Evolutionary conservation across 768 basidiomycete species (phyloP).

Genomic region (Candolleomyces eurysporus): DNA sequence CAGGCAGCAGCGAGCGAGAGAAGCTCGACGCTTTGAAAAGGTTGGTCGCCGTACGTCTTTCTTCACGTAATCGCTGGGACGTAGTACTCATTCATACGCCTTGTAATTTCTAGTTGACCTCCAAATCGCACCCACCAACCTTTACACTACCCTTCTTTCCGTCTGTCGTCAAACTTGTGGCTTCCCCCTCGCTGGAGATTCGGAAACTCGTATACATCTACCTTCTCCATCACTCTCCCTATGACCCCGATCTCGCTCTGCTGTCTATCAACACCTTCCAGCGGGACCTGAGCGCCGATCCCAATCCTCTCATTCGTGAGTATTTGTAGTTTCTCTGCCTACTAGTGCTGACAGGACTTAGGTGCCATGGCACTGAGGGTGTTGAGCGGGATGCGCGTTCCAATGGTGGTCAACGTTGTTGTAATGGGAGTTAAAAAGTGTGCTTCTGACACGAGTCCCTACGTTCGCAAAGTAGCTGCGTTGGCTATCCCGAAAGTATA

Average conservation of each 20-base stretch:
- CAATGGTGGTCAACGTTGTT: slow-evolving; percentile 83
- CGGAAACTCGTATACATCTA: slow-evolving; percentile 98
- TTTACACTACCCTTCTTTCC: slow-evolving; percentile 77
- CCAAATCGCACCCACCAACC: slow-evolving; percentile 88
- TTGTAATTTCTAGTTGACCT: slow-evolving; percentile 68
- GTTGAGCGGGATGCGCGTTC: slow-evolving; percentile 86
- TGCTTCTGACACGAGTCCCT: slow-evolving; percentile 88
- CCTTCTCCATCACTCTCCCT: slow-evolving; percentile 88
- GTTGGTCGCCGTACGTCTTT: slow-evolving; percentile 76
- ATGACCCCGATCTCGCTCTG: slow-evolving; percentile 91
- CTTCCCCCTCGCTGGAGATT: slow-evolving; percentile 87
- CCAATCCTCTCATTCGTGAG: slow-evolving; percentile 83
- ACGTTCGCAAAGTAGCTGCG: slow-evolving; percentile 91
- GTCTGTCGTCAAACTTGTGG: slow-evolving; percentile 96
- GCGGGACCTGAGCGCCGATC: slow-evolving; percentile 82
- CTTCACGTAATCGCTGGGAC: not conserved
- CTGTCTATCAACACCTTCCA: slow-evolving; percentile 99
- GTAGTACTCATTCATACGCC: not conserved
- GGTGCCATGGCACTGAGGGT: slow-evolving; percentile 90
- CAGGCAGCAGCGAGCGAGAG: slow-evolving; percentile 75
- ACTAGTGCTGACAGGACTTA: not conserved
- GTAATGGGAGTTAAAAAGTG: slow-evolving; percentile 90
- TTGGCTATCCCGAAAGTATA: slow-evolving; percentile 86
- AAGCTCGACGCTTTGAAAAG: slow-evolving; percentile 95
- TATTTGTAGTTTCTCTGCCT: not conserved